Evolutionary conservation across 768 basidiomycete genomes (phyloP), one percentile per base, ranked within the genome.

Genomic region (Russula brevipes): DNA sequence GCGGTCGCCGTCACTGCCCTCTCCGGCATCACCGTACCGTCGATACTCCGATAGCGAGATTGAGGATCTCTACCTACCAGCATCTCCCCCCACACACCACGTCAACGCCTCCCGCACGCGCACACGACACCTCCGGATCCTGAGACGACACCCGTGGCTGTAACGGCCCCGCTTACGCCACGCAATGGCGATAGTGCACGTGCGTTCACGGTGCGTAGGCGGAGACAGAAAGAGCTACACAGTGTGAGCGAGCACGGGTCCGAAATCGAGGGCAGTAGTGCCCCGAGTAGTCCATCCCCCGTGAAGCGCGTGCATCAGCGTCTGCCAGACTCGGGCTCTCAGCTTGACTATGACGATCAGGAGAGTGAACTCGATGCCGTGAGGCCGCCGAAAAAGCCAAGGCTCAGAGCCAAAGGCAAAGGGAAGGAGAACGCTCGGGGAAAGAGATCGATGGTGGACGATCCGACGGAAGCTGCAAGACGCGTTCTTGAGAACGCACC

Each of bases 361-460:
- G 53, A 44, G 39, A 69, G 72, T 60, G 62, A 67, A 39, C 63
- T 70, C 66, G 63, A 70, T 68, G 72, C 70, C 47, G 73, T 71
- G 56, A 69, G 71, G 68, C 76, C 74, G 64, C 71, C 73, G 57
- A 77, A 78, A 64, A 71, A 62, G 19, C 62, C 66, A 50, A 69
- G 64, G 45, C 36, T 54, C 19, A 69, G 70, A 50, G 58, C 41
- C 11, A 63, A 59, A 42, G 65, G 56, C 14, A 54, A 54, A 41
- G 69, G 71, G 53, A 72, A 70, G 65, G 71, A 60, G 65, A 68
- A 68, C 59, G 61, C 53, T 60, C 59, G 66, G 60, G 53, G 66
- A 68, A 61, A 86, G 82, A 71, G 78, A 17, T 44, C 42, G 46
- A 45, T 24, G 4, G 19, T 11, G 4, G 64, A 60, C 24, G 57